Percentiles rank a stretch among this genome's conserved stretches.
phyloP scores from a whole-genome alignment of 2,329 filamentous ascomycete genomes.

The Ascochyta lentis region DNA sequence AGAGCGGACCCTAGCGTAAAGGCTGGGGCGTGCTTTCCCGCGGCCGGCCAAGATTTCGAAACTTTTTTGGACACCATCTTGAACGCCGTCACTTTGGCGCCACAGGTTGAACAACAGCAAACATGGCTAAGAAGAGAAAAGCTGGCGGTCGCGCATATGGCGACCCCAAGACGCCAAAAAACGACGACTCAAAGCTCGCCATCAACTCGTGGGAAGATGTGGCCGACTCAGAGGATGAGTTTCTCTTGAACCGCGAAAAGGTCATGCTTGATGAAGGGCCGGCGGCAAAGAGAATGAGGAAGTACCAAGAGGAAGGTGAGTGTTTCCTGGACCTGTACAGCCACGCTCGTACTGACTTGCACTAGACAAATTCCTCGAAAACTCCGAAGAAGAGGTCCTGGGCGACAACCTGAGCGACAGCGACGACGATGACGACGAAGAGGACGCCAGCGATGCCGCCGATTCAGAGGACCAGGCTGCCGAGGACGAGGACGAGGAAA shows the following conservation, averaged over 20 bases:
- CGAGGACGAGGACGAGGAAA: conserved; percentile 63
- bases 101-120: conserved; percentile 13
- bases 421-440: conserved; percentile 50
- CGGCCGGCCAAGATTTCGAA: conserved; percentile 39
- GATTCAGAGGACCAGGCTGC: conserved; percentile 47
- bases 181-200: conserved; percentile 61
- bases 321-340: not conserved
- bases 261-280: conserved; percentile 84
- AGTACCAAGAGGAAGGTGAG: conserved; percentile 69
- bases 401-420: conserved; percentile 59
- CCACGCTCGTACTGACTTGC: conserved; percentile 7
- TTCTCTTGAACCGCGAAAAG: conserved; percentile 84
- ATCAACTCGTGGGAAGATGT: conserved; percentile 77
- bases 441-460: conserved; percentile 42
- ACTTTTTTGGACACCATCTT: conserved; percentile 14
- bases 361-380: conserved; percentile 63
- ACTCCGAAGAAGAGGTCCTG: conserved; percentile 69
- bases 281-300: conserved; percentile 76
- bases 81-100: conserved; percentile 4
- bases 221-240: conserved; percentile 92
- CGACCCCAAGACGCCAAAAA: conserved; percentile 43
- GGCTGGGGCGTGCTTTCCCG: conserved; percentile 22
- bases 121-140: conserved; percentile 71
- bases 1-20: conserved; percentile 7
- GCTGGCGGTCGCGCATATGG: conserved; percentile 58